A percentile compares a stretch with the other conserved stretches of the same genome.
phyloP scores from a whole-genome alignment of 257 asterid species.

The Lycium ferocissimum region DNA sequence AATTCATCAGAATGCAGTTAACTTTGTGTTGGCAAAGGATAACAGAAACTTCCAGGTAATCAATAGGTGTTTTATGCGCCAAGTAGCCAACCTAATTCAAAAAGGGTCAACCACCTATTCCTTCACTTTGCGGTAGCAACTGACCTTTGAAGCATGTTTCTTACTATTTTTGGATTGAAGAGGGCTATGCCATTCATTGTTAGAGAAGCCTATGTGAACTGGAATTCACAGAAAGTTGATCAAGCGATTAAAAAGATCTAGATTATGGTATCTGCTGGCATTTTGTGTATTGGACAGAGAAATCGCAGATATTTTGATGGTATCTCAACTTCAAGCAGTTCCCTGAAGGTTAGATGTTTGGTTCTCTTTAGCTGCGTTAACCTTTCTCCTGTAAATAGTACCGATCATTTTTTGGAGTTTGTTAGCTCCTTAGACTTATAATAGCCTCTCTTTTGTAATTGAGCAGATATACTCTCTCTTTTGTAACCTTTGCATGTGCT shows the following conservation, averaged over 20 bases:
- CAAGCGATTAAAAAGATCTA: background rate
- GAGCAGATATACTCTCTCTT: background rate
- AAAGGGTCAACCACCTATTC: background rate
- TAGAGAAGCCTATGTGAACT: background rate
- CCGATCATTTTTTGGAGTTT: constrained; percentile 3
- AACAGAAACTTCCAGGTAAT: background rate
- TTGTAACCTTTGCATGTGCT: background rate
- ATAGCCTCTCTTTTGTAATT: background rate
- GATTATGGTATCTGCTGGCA: background rate
- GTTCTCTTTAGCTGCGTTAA: background rate
- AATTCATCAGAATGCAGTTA: background rate
- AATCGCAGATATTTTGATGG: background rate
- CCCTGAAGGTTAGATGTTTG: background rate
- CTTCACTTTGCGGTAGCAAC: background rate
- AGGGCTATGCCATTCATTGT: background rate
- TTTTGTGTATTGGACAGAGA: background rate
- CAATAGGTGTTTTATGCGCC: constrained; percentile 1
- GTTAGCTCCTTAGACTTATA: background rate
- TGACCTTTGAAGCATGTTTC: background rate
- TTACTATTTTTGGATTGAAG: background rate
- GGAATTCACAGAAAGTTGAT: constrained; percentile 4
- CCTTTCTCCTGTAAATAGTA: constrained; percentile 12
- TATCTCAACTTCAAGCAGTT: background rate
- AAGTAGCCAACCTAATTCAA: background rate
- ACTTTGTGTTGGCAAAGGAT: constrained; percentile 23